These are phyloP conservation scores for Warburgia ugandensis DNA, from an alignment of 164 flowering plant genomes.

Conservation along the genomic window DNA sequence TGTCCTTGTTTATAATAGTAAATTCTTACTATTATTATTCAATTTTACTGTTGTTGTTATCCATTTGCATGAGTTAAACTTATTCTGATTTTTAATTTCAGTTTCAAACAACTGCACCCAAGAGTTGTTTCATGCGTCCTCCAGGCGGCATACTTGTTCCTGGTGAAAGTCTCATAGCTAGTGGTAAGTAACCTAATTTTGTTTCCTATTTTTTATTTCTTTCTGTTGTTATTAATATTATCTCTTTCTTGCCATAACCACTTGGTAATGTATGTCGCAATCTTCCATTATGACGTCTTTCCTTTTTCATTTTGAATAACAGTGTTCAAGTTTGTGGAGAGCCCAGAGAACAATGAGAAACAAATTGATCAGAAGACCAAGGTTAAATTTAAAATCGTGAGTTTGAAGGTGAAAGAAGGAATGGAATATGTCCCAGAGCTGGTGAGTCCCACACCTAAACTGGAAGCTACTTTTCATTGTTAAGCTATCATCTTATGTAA, in stretches of 20 bases:
- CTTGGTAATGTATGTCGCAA: conserved; percentile 9
- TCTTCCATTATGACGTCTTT: not conserved
- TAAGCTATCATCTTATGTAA: no score
- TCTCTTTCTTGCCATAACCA: not conserved
- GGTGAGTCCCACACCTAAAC: conserved; percentile 58
- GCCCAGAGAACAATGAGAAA: conserved; percentile 80
- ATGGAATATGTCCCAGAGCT: conserved; percentile 84
- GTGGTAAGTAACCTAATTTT: conserved; percentile 39
- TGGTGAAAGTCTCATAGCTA: conserved; percentile 75
- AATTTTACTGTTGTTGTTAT: not conserved
- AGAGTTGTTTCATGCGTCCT: conserved; percentile 96
- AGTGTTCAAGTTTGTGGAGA: conserved; percentile 97
- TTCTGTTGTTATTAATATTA: not conserved
- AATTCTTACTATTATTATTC: no score
- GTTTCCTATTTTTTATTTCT: not conserved
- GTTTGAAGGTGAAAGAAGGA: conserved; percentile 70
- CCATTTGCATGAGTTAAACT: not conserved
- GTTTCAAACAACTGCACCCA: conserved; percentile 98
- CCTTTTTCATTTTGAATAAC: not conserved
- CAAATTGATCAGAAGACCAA: conserved; percentile 57
- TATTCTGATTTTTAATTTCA: conserved; percentile 11
- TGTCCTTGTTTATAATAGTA: no score
- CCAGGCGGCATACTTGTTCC: conserved; percentile 92
- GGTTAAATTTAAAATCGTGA: conserved; percentile 87
- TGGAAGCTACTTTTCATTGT: no score